phyloP scores from a whole-genome alignment of 192 early-diverging fungal species.

The Mortierella hygrophila region DNA sequence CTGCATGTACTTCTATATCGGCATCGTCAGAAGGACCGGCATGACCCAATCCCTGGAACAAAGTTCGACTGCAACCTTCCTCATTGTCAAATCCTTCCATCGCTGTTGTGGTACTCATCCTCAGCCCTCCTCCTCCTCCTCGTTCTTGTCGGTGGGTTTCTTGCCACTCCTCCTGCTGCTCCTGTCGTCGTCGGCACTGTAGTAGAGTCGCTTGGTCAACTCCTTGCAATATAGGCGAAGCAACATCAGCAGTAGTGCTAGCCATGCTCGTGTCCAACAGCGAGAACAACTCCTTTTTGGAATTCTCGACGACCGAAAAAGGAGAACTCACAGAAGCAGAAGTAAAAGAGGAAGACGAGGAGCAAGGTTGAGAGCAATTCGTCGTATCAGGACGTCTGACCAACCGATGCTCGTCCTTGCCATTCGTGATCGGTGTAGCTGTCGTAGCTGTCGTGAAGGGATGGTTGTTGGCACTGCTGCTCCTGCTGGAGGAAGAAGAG shows the following conservation, averaged over 20 bases:
- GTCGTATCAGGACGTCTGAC: not conserved
- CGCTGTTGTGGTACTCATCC: too few species aligned
- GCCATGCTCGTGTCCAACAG: too few species aligned
- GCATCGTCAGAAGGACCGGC: not conserved
- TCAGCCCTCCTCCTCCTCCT: not conserved
- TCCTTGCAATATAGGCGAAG: not conserved
- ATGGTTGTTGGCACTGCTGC: not conserved
- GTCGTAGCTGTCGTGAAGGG: not conserved
- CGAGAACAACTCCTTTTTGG: too few species aligned
- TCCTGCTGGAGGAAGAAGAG: not conserved
- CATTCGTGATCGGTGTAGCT: slow-evolving; percentile 11
- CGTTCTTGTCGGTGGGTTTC: not conserved
- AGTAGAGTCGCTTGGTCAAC: not conserved
- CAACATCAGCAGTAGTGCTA: too few species aligned
- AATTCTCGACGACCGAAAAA: not conserved
- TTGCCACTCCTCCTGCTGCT: not conserved
- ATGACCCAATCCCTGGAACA: not conserved
- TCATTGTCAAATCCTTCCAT: not conserved
- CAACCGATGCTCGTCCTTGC: slow-evolving; percentile 4
- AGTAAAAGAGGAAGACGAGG: not conserved
- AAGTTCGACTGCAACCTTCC: not conserved
- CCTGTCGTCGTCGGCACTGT: not conserved
- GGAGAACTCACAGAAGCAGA: not conserved
- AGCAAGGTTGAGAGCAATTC: not conserved
- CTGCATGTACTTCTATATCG: not conserved